Percentiles rank a stretch among this genome's conserved stretches.
Conservation (phyloP, 2,329 filamentous ascomycete genomes). For the Diaporthe caulivora region DNA sequence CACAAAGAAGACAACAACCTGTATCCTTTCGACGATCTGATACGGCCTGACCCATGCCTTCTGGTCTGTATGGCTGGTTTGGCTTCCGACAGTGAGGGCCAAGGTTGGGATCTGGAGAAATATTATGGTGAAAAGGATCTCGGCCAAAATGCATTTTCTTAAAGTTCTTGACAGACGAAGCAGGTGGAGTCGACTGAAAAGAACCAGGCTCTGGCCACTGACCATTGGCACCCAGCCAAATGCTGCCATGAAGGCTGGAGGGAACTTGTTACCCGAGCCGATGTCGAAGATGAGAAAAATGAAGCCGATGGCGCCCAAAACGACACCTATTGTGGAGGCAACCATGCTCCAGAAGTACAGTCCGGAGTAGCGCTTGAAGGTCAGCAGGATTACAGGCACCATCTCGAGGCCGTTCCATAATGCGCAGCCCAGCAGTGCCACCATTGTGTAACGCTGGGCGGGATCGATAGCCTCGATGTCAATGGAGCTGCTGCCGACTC, state of each 20-base stretch:
- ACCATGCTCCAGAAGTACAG: conserved; percentile 37
- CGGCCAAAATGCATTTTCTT: conserved; percentile 62
- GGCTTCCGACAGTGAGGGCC: conserved; percentile 54
- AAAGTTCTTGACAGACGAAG: conserved; percentile 63
- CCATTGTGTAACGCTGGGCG: conserved; percentile 12
- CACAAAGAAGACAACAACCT: conserved; percentile 58
- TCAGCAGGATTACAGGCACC: conserved; percentile 21
- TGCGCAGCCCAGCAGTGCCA: conserved; percentile 22
- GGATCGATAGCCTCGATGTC: conserved; percentile 16
- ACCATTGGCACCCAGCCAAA: conserved; percentile 67
- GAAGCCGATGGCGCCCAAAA: conserved; percentile 4
- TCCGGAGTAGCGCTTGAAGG: conserved; percentile 5
- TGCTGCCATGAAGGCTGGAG: background rate
- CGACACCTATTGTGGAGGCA: background rate
- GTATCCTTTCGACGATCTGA: conserved; percentile 46
- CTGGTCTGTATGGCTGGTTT: background rate
- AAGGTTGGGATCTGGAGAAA: conserved; percentile 66
- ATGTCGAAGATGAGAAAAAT: conserved; percentile 22
- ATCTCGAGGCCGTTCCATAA: conserved; percentile 34
- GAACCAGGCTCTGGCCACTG: conserved; percentile 67
- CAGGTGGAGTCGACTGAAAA: conserved; percentile 72
- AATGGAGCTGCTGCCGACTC: background rate
- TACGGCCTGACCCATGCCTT: conserved; percentile 39
- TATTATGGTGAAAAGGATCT: conserved; percentile 67
- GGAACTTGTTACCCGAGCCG: background rate